phyloP scores from a whole-genome alignment of 2,329 filamentous ascomycete species.

The Trichoderma hamatum region DNA sequence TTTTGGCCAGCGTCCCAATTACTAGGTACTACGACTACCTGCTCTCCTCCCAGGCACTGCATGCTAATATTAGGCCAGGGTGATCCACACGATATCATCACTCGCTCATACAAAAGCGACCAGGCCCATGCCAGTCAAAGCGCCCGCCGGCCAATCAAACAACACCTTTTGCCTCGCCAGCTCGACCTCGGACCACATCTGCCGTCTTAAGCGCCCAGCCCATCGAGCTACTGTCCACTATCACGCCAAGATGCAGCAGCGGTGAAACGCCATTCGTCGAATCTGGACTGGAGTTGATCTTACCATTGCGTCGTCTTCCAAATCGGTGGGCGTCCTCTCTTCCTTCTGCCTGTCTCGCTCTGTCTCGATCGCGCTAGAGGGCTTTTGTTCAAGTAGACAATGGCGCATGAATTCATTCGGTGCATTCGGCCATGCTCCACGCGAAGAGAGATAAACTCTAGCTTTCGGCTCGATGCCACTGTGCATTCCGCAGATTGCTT shows the following conservation, averaged over 20 bases:
- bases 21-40: too few relatives aligned
- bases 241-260: slow-evolving; percentile 15
- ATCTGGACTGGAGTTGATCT: background rate
- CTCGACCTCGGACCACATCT: slow-evolving; percentile 22
- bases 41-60: background rate
- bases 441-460: background rate
- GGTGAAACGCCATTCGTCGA: slow-evolving; percentile 18
- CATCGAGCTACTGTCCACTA: background rate
- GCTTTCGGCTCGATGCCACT: background rate
- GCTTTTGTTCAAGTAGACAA: background rate
- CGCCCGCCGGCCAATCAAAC: slow-evolving; percentile 7
- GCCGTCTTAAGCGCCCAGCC: slow-evolving; percentile 20
- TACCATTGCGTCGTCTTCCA: background rate
- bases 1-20: background rate
- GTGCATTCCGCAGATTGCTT: background rate
- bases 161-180: slow-evolving; percentile 5
- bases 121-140: background rate
- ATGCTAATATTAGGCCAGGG: background rate
- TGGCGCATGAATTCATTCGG: background rate
- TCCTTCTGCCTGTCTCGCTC: background rate
- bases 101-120: background rate
- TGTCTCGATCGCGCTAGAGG: slow-evolving; percentile 5
- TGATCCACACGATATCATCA: background rate
- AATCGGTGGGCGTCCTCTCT: background rate
- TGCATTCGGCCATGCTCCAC: background rate